A percentile compares a stretch with the other conserved stretches of the same genome.
phyloP scores from a whole-genome alignment of 257 asterid genomes.

The Nicotiana tomentosiformis region DNA sequence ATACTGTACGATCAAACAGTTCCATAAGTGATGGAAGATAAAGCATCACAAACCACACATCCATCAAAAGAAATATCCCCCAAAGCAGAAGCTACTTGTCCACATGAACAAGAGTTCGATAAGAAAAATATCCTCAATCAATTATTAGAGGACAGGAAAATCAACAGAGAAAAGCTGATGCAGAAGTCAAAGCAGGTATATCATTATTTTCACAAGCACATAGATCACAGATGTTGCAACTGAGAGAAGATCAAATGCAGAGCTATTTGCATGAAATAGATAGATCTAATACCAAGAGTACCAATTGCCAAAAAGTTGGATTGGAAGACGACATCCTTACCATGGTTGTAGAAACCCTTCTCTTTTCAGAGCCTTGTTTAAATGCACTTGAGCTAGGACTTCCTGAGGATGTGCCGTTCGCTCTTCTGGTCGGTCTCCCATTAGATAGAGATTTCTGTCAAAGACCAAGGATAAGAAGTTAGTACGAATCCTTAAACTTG shows the following conservation, averaged over 20 bases:
- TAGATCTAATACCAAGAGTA: neutral
- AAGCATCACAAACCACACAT: neutral
- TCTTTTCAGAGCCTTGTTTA: slow-evolving; percentile 59
- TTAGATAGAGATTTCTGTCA: slow-evolving; percentile 55
- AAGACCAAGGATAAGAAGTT: neutral
- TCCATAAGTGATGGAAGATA: neutral
- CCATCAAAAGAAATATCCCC: slow-evolving; percentile 1
- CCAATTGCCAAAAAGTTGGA: neutral
- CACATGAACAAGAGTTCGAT: neutral
- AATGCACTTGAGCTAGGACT: slow-evolving; percentile 51
- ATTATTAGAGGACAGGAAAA: neutral
- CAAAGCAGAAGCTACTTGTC: neutral
- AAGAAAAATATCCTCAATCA: slow-evolving; percentile 1
- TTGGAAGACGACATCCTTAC: slow-evolving; percentile 26
- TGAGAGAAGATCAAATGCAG: neutral
- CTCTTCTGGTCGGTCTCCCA: slow-evolving; percentile 58
- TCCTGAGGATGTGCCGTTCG: slow-evolving; percentile 43
- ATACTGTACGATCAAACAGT: slow-evolving; percentile 44
- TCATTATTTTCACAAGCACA: neutral
- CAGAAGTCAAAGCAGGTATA: neutral
- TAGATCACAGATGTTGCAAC: neutral
- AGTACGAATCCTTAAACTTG: neutral
- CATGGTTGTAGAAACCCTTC: slow-evolving; percentile 48
- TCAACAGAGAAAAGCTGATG: neutral
- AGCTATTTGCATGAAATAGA: neutral